Percentiles rank a stretch among this genome's conserved stretches.
phyloP scores from a whole-genome alignment of 306 rosid genomes.

The Lablab purpureus region DNA sequence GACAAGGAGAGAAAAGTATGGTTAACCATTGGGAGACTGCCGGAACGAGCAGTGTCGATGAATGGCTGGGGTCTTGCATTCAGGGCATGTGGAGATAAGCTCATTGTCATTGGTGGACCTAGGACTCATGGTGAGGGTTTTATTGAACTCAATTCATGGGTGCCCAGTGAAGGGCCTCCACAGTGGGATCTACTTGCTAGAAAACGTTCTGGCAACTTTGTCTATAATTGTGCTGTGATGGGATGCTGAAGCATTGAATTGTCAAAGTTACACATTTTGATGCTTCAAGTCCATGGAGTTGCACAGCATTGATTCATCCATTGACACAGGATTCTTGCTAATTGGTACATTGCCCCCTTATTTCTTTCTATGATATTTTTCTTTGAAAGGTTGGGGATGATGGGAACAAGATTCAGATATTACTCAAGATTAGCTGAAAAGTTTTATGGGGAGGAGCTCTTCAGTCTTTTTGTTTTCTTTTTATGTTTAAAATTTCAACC shows the following conservation, averaged over 20 bases:
- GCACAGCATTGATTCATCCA: constrained; percentile 58
- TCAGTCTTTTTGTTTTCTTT: constrained; percentile 27
- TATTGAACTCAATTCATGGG: constrained; percentile 92
- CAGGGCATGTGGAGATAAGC: constrained; percentile 87
- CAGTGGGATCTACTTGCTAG: constrained; percentile 82
- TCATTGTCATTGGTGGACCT: constrained; percentile 90
- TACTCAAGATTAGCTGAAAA: constrained; percentile 71
- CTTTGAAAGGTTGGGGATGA: constrained; percentile 51
- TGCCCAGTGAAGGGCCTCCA: constrained; percentile 92
- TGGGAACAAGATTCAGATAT: constrained; percentile 61
- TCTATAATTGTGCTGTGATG: constrained; percentile 98
- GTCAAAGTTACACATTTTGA: constrained; percentile 38
- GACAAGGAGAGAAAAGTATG: constrained; percentile 65
- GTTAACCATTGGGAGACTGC: constrained; percentile 78
- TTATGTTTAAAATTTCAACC: constrained; percentile 49
- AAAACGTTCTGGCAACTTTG: constrained; percentile 79
- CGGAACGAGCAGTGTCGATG: constrained; percentile 79
- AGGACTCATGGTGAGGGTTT: constrained; percentile 76
- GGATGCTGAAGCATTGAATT: constrained; percentile 72
- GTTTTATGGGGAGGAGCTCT: constrained; percentile 57
- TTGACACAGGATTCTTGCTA: constrained; percentile 66
- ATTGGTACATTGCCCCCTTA: constrained; percentile 69
- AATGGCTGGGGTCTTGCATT: constrained; percentile 99
- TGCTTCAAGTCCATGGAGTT: constrained; percentile 47
- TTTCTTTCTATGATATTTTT: constrained; percentile 48